phyloP scores from a whole-genome alignment of 768 basidiomycete genomes.

The Mycena filopes region DNA sequence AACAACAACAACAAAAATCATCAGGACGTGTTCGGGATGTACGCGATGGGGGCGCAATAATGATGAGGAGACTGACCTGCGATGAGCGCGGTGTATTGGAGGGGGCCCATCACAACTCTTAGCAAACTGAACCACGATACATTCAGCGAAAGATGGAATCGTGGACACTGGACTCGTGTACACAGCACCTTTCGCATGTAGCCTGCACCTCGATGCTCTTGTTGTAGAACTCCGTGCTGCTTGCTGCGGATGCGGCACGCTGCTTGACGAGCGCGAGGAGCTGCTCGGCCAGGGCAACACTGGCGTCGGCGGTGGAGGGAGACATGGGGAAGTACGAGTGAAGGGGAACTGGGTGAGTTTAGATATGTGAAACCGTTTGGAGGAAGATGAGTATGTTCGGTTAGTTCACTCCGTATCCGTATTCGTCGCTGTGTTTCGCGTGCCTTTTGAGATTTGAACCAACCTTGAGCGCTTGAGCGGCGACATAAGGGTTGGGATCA shows the following conservation, averaged over 20 bases:
- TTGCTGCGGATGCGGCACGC: neutral
- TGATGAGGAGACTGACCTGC: constrained; percentile 4
- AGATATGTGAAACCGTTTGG: too few species aligned
- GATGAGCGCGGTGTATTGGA: constrained; percentile 12
- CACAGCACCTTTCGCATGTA: constrained; percentile 6
- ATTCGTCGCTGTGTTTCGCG: too few species aligned
- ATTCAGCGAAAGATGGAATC: constrained; percentile 5
- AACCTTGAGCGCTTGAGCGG: too few species aligned
- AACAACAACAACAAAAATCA: neutral
- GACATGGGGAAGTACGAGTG: neutral
- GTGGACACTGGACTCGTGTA: too few species aligned
- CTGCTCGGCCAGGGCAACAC: constrained; percentile 10
- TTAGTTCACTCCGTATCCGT: too few species aligned
- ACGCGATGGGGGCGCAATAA: too few species aligned
- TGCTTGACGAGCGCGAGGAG: constrained; percentile 12
- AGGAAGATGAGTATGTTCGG: too few species aligned
- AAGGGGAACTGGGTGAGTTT: too few species aligned
- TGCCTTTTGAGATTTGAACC: too few species aligned
- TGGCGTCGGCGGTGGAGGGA: constrained; percentile 1
- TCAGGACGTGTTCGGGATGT: neutral
- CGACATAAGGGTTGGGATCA: too few species aligned
- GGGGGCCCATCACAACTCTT: constrained; percentile 5
- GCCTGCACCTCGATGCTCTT: constrained; percentile 9
- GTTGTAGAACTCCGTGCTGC: constrained; percentile 5
- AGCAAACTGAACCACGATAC: constrained; percentile 6